Conservation (phyloP, 345 rosid genomes). For the Gossypioides kirkii region DNA sequence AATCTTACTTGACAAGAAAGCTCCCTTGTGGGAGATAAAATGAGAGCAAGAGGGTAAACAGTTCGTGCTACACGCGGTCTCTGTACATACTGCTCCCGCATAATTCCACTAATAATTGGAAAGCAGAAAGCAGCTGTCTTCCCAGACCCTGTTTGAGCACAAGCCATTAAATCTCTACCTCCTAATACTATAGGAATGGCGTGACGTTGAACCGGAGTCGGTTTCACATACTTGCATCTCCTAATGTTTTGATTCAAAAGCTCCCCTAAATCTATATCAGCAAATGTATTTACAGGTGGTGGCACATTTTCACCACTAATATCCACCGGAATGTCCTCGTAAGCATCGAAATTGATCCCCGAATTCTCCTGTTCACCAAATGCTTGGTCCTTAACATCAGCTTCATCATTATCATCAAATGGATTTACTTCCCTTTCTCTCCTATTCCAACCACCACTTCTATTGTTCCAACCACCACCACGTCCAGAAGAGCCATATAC, state of each 20-base stretch:
- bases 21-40: slow-evolving; percentile 96
- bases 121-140: slow-evolving; percentile 99
- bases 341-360: slow-evolving; percentile 91
- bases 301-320: slow-evolving; percentile 94
- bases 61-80: slow-evolving; percentile 84
- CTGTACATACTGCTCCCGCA: slow-evolving; percentile 60
- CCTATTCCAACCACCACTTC: slow-evolving; percentile 78
- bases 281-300: slow-evolving; percentile 81
- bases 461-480: slow-evolving; percentile 55
- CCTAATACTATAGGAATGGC: slow-evolving; percentile 77
- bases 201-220: slow-evolving; percentile 92
- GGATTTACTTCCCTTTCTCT: slow-evolving; percentile 89
- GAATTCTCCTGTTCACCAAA: slow-evolving; percentile 61
- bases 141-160: slow-evolving; percentile 99
- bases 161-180: slow-evolving; percentile 97
- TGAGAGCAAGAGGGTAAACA: slow-evolving; percentile 88
- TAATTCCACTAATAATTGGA: slow-evolving; percentile 88
- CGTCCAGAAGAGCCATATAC: slow-evolving; percentile 22
- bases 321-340: slow-evolving; percentile 95
- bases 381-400: slow-evolving; percentile 30
- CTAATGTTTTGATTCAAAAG: slow-evolving; percentile 71
- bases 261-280: slow-evolving; percentile 89
- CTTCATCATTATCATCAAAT: slow-evolving; percentile 51
- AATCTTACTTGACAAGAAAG: slow-evolving; percentile 81
- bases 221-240: slow-evolving; percentile 96